These are phyloP conservation scores for Boletellus emodensis DNA, from an alignment of 768 basidiomycete species.

Conservation along the genomic window DNA sequence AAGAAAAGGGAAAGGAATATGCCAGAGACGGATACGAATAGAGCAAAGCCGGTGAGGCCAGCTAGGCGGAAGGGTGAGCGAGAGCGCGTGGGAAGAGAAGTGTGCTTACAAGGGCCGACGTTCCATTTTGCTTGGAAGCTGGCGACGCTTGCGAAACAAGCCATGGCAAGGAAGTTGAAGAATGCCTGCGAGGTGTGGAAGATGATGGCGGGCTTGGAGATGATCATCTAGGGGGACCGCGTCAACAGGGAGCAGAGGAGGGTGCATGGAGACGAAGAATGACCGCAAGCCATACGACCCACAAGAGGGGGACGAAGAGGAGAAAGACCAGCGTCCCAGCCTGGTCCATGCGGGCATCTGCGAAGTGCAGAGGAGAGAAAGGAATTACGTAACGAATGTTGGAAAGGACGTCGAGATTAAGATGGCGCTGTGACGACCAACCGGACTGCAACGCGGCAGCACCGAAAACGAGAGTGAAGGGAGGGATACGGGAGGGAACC, in stretches of 20 bases:
- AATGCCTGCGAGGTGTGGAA: slow-evolving; percentile 77
- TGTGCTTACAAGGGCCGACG: slow-evolving; percentile 78
- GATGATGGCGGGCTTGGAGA: slow-evolving; percentile 78
- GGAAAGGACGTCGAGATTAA: slow-evolving; percentile 19
- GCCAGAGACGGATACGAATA: slow-evolving; percentile 72
- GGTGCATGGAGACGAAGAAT: slow-evolving; percentile 15
- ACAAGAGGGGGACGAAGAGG: slow-evolving; percentile 61
- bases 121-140: slow-evolving; percentile 82
- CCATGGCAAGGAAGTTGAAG: slow-evolving; percentile 91
- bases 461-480: neutral
- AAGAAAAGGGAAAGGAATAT: slow-evolving; percentile 74
- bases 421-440: slow-evolving; percentile 10
- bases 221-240: slow-evolving; percentile 63
- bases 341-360: slow-evolving; percentile 37
- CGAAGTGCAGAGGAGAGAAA: slow-evolving; percentile 22
- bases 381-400: slow-evolving; percentile 32
- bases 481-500: slow-evolving; percentile 26
- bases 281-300: slow-evolving; percentile 71
- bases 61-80: slow-evolving; percentile 44
- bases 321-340: slow-evolving; percentile 55
- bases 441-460: slow-evolving; percentile 16
- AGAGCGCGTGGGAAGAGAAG: slow-evolving; percentile 2
- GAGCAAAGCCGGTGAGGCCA: slow-evolving; percentile 79
- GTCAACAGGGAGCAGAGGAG: slow-evolving; percentile 11
- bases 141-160: slow-evolving; percentile 87